A percentile compares a stretch with the other conserved stretches of the same genome.
Conservation (phyloP, 306 rosid genomes). For the Amphicarpaea edgeworthii region DNA sequence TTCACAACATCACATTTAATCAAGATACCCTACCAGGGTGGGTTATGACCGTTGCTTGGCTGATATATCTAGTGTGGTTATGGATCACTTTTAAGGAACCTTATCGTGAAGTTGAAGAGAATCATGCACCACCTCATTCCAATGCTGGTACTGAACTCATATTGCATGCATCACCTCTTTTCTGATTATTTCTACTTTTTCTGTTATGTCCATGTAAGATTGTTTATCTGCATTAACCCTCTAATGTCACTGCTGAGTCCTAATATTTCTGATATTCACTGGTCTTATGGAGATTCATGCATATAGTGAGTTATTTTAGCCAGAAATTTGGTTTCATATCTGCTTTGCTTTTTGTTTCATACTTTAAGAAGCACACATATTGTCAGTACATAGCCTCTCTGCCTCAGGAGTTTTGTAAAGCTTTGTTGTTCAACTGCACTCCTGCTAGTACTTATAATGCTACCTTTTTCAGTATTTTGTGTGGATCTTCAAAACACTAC, state of each 20-base stretch:
- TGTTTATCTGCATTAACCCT: background rate
- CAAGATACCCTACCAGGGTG: constrained; percentile 88
- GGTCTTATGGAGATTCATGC: background rate
- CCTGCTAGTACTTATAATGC: background rate
- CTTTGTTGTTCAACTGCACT: background rate
- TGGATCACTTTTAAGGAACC: constrained; percentile 85
- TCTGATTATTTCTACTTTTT: constrained; percentile 16
- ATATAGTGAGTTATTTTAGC: constrained; percentile 19
- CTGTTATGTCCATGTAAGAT: constrained; percentile 12
- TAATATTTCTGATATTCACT: background rate
- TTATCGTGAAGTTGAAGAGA: constrained; percentile 58
- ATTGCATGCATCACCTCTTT: constrained; percentile 17
- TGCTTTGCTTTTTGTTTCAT: background rate
- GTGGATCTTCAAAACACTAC: background rate
- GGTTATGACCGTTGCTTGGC: constrained; percentile 91
- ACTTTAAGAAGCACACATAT: background rate
- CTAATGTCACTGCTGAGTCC: constrained; percentile 28
- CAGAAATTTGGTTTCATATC: background rate
- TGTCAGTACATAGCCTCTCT: background rate
- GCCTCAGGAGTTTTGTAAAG: background rate
- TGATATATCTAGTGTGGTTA: constrained; percentile 77
- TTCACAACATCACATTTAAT: constrained; percentile 78
- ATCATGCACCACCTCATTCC: constrained; percentile 48
- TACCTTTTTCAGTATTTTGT: background rate
- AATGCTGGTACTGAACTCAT: constrained; percentile 60